These are phyloP conservation scores for Podila epigama DNA, from an alignment of 192 early-diverging fungal species.

Conservation along the genomic window DNA sequence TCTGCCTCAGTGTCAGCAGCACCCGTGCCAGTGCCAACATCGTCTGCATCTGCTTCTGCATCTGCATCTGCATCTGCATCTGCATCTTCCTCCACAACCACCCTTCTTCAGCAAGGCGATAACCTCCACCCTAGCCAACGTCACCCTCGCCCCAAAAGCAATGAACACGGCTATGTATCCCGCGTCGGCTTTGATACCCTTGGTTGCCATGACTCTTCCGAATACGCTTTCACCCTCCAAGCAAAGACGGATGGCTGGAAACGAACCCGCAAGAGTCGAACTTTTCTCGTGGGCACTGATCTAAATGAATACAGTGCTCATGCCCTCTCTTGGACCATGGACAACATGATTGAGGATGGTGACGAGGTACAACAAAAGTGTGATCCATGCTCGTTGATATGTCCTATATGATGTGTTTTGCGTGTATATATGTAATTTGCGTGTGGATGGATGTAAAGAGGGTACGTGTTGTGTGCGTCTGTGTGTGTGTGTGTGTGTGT, in stretches of 20 bases:
- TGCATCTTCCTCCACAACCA: neutral
- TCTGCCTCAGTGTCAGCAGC: too few relatives aligned
- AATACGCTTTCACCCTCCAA: slow-evolving; percentile 41
- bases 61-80: neutral
- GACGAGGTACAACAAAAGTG: slow-evolving; percentile 52
- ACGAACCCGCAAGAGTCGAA: slow-evolving; percentile 36
- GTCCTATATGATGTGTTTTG: neutral
- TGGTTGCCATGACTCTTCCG: slow-evolving; percentile 27
- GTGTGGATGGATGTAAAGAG: too few relatives aligned
- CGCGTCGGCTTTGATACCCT: slow-evolving; percentile 48
- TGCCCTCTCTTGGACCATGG: slow-evolving; percentile 59
- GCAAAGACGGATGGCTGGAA: slow-evolving; percentile 36
- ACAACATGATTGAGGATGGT: slow-evolving; percentile 60
- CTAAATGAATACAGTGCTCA: slow-evolving; percentile 61
- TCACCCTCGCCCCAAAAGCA: neutral
- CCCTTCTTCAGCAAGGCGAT: neutral
- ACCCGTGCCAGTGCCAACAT: too few relatives aligned
- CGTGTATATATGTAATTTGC: too few relatives aligned
- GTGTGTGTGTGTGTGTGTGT: too few relatives aligned
- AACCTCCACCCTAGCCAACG: slow-evolving; percentile 22
- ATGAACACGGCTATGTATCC: slow-evolving; percentile 17
- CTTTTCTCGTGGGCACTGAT: slow-evolving; percentile 65
- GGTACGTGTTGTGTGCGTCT: too few relatives aligned
- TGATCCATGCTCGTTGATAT: neutral
- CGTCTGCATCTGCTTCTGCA: too few relatives aligned